Evolutionary conservation across 2,329 filamentous ascomycete genomes (phyloP).

Genomic region (Colletotrichum paranaense): DNA sequence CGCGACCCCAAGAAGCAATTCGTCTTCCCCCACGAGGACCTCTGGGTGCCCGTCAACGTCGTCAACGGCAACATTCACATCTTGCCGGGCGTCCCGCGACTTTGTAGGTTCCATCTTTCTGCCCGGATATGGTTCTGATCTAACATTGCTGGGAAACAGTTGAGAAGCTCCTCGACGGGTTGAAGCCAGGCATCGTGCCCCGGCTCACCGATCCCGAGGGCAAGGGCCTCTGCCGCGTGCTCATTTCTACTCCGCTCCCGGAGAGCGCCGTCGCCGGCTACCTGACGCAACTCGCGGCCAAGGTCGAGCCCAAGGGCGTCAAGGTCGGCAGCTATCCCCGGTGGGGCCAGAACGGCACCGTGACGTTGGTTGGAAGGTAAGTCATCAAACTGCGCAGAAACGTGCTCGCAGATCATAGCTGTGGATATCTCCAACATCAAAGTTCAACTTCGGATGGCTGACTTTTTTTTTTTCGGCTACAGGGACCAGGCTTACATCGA

Average conservation of each 20-base stretch:
- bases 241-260: conserved; percentile 87
- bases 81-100: conserved; percentile 85
- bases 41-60: conserved; percentile 91
- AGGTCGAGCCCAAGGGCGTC: conserved; percentile 79
- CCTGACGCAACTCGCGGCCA: conserved; percentile 80
- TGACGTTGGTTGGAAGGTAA: conserved; percentile 81
- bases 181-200: conserved; percentile 78
- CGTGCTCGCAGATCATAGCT: background rate
- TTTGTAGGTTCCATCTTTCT: conserved; percentile 65
- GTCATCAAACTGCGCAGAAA: conserved; percentile 34
- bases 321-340: conserved; percentile 97
- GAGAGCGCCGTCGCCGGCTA: conserved; percentile 89
- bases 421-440: background rate
- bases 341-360: conserved; percentile 92
- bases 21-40: conserved; percentile 80
- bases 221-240: conserved; percentile 80
- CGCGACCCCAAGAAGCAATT: conserved; percentile 77
- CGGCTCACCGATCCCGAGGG: conserved; percentile 82
- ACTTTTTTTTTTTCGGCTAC: conserved; percentile 36
- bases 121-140: background rate
- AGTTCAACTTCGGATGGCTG: conserved; percentile 2
- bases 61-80: conserved; percentile 96
- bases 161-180: conserved; percentile 78
- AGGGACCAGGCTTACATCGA: conserved; percentile 83
- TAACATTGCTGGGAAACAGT: conserved; percentile 54